These are phyloP conservation scores for Vaccinium macrocarpon DNA, from an alignment of 148 eudicot genomes.

Conservation along the genomic window DNA sequence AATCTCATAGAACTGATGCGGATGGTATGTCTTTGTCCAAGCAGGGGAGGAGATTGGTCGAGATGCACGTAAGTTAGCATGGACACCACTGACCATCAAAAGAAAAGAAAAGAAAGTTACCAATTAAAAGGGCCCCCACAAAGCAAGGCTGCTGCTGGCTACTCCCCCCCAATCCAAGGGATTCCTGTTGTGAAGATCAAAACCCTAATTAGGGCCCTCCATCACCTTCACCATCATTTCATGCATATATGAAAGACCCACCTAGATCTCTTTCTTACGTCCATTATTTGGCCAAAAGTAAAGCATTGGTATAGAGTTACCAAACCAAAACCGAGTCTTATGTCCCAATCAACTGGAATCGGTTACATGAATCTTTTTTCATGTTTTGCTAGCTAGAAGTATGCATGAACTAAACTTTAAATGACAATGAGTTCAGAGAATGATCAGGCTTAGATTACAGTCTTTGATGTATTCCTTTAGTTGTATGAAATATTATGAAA, in stretches of 20 bases:
- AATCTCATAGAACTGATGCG: too few species aligned
- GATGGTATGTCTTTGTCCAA: too few species aligned
- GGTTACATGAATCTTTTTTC: neutral
- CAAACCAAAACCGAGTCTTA: too few species aligned
- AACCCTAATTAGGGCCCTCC: conserved; percentile 29
- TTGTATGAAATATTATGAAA: too few species aligned
- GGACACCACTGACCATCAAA: neutral
- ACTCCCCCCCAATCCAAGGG: conserved; percentile 48
- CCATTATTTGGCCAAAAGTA: conserved; percentile 21
- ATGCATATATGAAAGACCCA: conserved; percentile 35
- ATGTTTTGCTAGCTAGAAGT: neutral
- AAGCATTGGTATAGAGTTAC: conserved; percentile 15
- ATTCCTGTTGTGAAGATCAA: conserved; percentile 26
- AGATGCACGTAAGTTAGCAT: too few species aligned
- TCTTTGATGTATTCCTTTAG: too few species aligned
- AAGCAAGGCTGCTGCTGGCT: conserved; percentile 32
- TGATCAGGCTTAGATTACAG: too few species aligned
- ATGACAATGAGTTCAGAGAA: too few species aligned
- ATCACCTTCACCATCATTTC: conserved; percentile 42
- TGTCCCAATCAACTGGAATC: too few species aligned
- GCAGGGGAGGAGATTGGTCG: too few species aligned
- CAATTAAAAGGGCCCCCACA: conserved; percentile 23
- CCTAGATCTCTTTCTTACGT: conserved; percentile 15
- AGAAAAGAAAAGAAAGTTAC: conserved; percentile 15
- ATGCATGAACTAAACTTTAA: too few species aligned